Evolutionary conservation across 495 filamentous ascomycete genomes (phyloP).

Genomic region (Penicillium longicatenatum): DNA sequence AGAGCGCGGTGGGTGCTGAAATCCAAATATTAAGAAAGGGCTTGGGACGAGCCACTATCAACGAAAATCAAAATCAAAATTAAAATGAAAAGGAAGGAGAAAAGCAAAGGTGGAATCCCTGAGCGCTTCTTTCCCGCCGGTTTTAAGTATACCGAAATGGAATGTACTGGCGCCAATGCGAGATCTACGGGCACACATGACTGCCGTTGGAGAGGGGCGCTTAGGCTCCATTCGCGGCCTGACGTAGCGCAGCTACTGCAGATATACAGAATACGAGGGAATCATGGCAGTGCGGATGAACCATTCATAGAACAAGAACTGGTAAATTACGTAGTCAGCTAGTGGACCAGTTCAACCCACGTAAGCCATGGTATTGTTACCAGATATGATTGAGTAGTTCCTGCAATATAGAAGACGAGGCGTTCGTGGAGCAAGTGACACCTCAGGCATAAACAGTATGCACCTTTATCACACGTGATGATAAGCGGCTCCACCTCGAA

Average conservation of each 20-base stretch:
- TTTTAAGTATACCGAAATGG: conserved; percentile 1
- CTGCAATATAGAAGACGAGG: not conserved
- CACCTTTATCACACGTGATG: conserved; percentile 49
- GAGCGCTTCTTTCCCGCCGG: conserved; percentile 6
- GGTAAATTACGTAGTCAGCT: too few species aligned
- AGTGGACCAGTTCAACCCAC: too few species aligned
- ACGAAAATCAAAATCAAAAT: conserved; percentile 9
- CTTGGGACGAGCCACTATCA: not conserved
- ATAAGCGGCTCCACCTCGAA: conserved; percentile 51
- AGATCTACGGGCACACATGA: conserved; percentile 41
- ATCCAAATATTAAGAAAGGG: not conserved
- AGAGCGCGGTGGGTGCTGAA: not conserved
- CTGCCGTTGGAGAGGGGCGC: conserved; percentile 35
- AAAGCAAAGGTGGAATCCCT: conserved; percentile 9
- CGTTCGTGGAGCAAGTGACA: not conserved
- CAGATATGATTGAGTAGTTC: not conserved
- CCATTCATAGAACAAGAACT: not conserved
- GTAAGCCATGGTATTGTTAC: not conserved
- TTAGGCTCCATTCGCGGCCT: conserved; percentile 32
- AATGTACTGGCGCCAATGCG: conserved; percentile 6
- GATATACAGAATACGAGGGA: not conserved
- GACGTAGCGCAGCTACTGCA: conserved; percentile 9
- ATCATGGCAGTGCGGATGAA: not conserved
- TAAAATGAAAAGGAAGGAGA: conserved; percentile 10
- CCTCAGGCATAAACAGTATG: conserved; percentile 21